Evolutionary conservation across 306 rosid species (phyloP).

Genomic region (Elaeagnus macrophylla): DNA sequence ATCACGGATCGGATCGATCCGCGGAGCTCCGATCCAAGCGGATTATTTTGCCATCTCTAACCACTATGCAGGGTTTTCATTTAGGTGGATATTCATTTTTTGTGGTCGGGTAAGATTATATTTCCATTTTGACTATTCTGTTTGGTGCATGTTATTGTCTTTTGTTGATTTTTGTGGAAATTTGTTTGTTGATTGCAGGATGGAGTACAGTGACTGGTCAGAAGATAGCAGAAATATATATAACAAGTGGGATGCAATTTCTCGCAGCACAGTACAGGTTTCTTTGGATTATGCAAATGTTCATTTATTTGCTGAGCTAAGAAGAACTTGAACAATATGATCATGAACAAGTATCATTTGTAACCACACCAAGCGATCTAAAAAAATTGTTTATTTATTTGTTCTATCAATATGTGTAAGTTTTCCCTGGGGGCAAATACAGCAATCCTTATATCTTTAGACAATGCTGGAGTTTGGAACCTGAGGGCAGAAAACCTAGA

Average conservation of each 20-base stretch:
- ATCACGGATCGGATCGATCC: too few relatives aligned
- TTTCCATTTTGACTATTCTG: neutral
- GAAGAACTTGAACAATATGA: too few relatives aligned
- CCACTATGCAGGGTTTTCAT: constrained; percentile 62
- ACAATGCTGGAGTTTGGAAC: constrained; percentile 75
- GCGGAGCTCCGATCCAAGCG: too few relatives aligned
- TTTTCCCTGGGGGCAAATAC: constrained; percentile 84
- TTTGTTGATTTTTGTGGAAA: constrained; percentile 2
- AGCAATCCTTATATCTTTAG: constrained; percentile 63
- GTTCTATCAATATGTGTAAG: constrained; percentile 30
- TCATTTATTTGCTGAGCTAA: too few relatives aligned
- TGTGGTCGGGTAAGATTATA: constrained; percentile 56
- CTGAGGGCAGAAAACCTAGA: constrained; percentile 77
- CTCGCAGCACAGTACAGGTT: constrained; percentile 79
- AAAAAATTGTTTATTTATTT: constrained; percentile 3
- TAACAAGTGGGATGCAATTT: constrained; percentile 79
- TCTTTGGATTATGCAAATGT: too few relatives aligned
- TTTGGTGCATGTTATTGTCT: neutral
- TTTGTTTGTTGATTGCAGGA: constrained; percentile 37
- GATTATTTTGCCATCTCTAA: too few relatives aligned
- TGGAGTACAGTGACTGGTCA: constrained; percentile 71
- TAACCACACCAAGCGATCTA: neutral
- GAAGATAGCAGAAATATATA: constrained; percentile 51
- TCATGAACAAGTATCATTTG: too few relatives aligned
- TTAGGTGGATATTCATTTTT: constrained; percentile 76